Percentiles rank a stretch among this genome's conserved stretches.
Conservation (phyloP, 331 rosid genomes). For the Telfairia occidentalis region DNA sequence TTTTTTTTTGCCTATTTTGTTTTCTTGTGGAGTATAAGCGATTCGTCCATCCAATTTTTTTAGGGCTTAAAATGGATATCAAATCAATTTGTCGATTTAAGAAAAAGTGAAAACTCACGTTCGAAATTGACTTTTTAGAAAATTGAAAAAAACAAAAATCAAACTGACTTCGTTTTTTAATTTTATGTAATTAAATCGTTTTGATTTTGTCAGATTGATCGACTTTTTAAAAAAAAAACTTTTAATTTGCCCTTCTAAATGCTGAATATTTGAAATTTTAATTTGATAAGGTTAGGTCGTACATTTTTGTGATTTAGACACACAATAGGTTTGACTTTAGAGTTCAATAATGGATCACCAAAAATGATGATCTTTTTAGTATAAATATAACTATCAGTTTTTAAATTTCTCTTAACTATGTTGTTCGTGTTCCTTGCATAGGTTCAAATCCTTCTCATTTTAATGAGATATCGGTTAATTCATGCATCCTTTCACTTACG, state of each 20-base stretch:
- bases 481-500: background rate
- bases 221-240: background rate
- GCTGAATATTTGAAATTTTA: too few relatives aligned
- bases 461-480: background rate
- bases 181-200: background rate
- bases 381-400: too few relatives aligned
- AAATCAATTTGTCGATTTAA: background rate
- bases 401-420: too few relatives aligned
- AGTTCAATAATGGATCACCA: too few relatives aligned
- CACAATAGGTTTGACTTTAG: too few relatives aligned
- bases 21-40: background rate
- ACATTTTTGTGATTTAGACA: too few relatives aligned
- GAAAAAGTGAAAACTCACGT: background rate
- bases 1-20: background rate
- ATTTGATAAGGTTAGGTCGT: too few relatives aligned
- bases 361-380: too few relatives aligned
- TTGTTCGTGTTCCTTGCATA: too few relatives aligned
- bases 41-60: background rate
- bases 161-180: background rate
- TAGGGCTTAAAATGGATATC: background rate
- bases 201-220: background rate
- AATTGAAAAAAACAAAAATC: background rate
- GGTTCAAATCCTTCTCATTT: too few relatives aligned
- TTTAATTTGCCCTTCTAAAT: background rate
- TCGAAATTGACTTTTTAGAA: background rate